Evolutionary conservation across 2,329 filamentous ascomycete species (phyloP), one percentile per base, ranked within the genome.

Genomic region (Penicillium paneum): DNA sequence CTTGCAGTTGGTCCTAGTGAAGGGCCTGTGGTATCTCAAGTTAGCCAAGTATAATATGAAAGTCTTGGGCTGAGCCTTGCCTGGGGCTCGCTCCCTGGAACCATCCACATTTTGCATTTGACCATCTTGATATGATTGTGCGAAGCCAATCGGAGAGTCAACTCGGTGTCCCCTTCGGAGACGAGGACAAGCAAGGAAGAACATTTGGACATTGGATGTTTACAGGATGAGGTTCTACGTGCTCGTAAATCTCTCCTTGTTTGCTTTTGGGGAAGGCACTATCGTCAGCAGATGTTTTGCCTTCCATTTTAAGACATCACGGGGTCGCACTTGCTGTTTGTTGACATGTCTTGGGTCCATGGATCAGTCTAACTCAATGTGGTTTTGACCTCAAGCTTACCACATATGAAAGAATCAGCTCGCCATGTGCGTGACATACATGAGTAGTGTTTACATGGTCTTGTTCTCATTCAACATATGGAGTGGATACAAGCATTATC

Each of bases 161-260:
- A 51, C 15, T 32, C 55, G 56, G 44, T 58, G 56, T 28, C 46
- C 51, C 47, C 57, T 64, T 52, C 63, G 52, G 55, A 67, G 61
- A 36, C 59, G 63, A 35, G 64, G 67, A 42, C 67, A 70, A 21
- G 61, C 48, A 36, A 69, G 49, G 19, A 68, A 58, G 6, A 62
- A 51, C 64, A 67, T 69, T 39, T 51, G 31, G 35, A 13, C 6
- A 42, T 15, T 7, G 26, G n/a, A 17, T 17, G 12, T 26, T 38
- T 24, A 46, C 24, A 38, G 11, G 41, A 52, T 32, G 41, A 52
- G 17, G 11, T 31, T 52, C 11, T 19, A 19, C 7, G 5, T 34
- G 15, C 13, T 11, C 8, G 8, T 42, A 17, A 31, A 26, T 26
- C 8, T 17, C 28, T 11, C 31, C 12, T 24, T 17, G 12, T 10